Conservation (phyloP, 306 rosid species). For the Rosa persica region DNA sequence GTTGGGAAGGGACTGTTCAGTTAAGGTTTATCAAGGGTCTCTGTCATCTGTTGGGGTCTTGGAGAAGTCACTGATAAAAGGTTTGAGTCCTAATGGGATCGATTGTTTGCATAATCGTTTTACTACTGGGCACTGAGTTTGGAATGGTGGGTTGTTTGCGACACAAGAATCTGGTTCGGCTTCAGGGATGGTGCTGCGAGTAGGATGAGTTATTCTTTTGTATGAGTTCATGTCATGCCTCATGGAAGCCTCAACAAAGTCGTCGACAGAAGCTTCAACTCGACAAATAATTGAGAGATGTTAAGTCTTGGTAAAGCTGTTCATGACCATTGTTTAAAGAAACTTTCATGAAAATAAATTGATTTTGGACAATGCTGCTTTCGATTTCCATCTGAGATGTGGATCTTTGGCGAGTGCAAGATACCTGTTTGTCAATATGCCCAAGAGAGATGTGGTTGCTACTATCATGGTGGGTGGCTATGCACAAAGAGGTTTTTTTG, state of each 20-base stretch:
- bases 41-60: no score
- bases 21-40: no score
- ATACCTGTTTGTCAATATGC: slow-evolving; percentile 54
- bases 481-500: slow-evolving; percentile 53
- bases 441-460: slow-evolving; percentile 58
- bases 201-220: no score
- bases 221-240: background rate
- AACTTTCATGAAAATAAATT: slow-evolving; percentile 30
- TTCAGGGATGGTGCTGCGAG: background rate
- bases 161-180: background rate
- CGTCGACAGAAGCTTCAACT: background rate
- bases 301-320: slow-evolving; percentile 43
- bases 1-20: no score
- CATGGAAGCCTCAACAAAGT: background rate
- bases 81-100: no score
- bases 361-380: slow-evolving; percentile 47
- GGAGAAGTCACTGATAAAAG: no score
- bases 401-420: slow-evolving; percentile 49
- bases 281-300: background rate
- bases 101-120: no score
- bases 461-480: slow-evolving; percentile 71
- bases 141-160: background rate
- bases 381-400: slow-evolving; percentile 58
- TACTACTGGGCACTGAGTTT: no score
- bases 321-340: slow-evolving; percentile 58